Base-by-base conservation (phyloP, 1,139 yeast species). In the Magnusiomyces sp. region DNA sequence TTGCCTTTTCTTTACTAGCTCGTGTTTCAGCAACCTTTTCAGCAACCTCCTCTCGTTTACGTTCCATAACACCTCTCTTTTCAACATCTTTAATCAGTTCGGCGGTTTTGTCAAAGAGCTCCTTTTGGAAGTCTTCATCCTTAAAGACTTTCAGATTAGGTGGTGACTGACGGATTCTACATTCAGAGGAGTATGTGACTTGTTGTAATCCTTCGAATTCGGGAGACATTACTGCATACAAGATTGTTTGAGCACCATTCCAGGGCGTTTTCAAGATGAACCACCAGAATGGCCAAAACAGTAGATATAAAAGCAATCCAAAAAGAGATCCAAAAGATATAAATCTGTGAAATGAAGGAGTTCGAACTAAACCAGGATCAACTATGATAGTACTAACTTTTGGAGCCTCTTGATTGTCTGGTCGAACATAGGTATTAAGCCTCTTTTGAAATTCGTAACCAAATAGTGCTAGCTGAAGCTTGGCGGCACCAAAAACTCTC, bases 291-390 rank as follows among this genome's bases (percentile, higher is more conserved):
- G 98, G 98, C 70, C 81, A 86, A 46, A 84, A 55, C 2, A 89
- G 4, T 39, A 88, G 55, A 65, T 92, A 92, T 1, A 77, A 14
- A 0, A 83, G 27, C 46, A 92, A 71, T 1, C 96, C 94, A 64
- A 77, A 67, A 1, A 92, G 59, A 0, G 86, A 72, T 0, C 98
- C 97, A 69, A 86, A 74, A 10, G 95, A 80, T 10, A 86, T 55
- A 46, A 83, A 80, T 53, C 97, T 75, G 59, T 95, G 79, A 45
- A 92, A 83, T 37, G 94, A 80, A 1, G 95, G 86, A 1, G 95
- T 81, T 59, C 97, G 75, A 83, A 87, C 85, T 46, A 90, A 59
- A 0, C 98, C 98, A 0, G 98, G 98, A 61, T 92, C 94, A 4
- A 86, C 95, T 53, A 87, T 59, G 53, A 83, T 75, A n/a, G 88